Evolutionary conservation across 1,284 basidiomycete genomes (phyloP), one percentile per base, ranked within the genome.

Genomic region (Albatrellus sp.): DNA sequence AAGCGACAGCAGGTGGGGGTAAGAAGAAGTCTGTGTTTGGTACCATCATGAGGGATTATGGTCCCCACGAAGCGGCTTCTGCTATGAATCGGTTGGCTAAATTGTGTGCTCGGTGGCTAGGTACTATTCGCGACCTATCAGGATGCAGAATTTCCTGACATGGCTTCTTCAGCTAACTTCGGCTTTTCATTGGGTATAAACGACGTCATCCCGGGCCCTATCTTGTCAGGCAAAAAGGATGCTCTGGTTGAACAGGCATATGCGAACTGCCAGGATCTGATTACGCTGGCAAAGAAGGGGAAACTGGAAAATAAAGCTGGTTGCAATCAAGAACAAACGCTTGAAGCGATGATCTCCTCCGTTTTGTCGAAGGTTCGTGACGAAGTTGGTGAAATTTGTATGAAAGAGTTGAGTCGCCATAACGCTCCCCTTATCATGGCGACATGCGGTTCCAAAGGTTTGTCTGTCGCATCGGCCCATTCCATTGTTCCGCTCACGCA

Each of bases 21-120:
- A 98, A 98, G 75, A 98, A 98, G 72, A 98, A 97, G 61, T 97
- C 91, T 2, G 90, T 99, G 32, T 99, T 98, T 57, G 94, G 94
- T 51, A 90, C 98, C 42, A 97, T 99, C 55, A 77, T 98, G 65
- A 77, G 96, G 48, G 96, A 99, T 63, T 98, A 96, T 61, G 96
- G 96, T 7, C 77, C 90, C 1, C 83, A 97, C 57, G 92, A 92
- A 59, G 94, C 96, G 0, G 90, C 93, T 0, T 72, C 78, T 24
- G 93, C 93, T 12, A 99, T 99, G 96, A 94, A 93, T 60, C 76
- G 93, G 39, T 66, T 98, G 13, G 94, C 96, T 17, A 98, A 98
- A 64, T 74, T 97, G 6, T 94, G 90, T 56, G 94, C 96, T 8
- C 78, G 96, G 36, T 99, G 88, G 76, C 72, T 98, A 20, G 82